Evolutionary conservation across 169 alveolate species (phyloP), one percentile per base, ranked within the genome.

Genomic region (Plasmodium yoelii): DNA sequence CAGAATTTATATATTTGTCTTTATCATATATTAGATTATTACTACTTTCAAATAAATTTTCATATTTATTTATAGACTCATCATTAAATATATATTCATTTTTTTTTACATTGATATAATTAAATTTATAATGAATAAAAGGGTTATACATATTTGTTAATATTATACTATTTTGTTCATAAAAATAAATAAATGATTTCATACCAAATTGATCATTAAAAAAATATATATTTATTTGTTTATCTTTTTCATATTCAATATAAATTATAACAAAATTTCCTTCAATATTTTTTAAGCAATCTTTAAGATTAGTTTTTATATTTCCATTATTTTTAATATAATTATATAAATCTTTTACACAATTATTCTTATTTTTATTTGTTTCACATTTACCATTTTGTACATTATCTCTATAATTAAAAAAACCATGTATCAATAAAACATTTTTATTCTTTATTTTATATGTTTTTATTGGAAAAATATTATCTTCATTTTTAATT

Each of bases 231-330:
- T 67, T 82, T 59, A 70, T 53, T 34, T 34, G 42, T 0, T 82
- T 39, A 5, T n/a, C 61, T 10, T 46, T 7, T 24, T 70, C 74
- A 49, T 67, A 82, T 18, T 61, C 49, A 2, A 65, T 24, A 42
- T 82, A 82, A 60, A 67, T 44, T 47, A 82, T 34, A 61, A 82
- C 47, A 60, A 82, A 82, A 82, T 69, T 82, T 9, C 90, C 90
- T 53, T 82, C 82, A 0, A 82, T n/a, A 42, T 7, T n/a, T 34
- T 67, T 67, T 5, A 82, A 42, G 2, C 63, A 46, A 5, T n/a
- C 44, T 19, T 39, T 60, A 15, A 82, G 1, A 26, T 82, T 15
- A 1, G 7, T 34, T 34, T 34, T 34, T 34, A 5, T 55, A 7
- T 64, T 7, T 49, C 6, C 18, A 22, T 47, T 64, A 13, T 77